These are phyloP conservation scores for Boletus rex-veris DNA, from an alignment of 768 basidiomycete species.

Conservation along the genomic window DNA sequence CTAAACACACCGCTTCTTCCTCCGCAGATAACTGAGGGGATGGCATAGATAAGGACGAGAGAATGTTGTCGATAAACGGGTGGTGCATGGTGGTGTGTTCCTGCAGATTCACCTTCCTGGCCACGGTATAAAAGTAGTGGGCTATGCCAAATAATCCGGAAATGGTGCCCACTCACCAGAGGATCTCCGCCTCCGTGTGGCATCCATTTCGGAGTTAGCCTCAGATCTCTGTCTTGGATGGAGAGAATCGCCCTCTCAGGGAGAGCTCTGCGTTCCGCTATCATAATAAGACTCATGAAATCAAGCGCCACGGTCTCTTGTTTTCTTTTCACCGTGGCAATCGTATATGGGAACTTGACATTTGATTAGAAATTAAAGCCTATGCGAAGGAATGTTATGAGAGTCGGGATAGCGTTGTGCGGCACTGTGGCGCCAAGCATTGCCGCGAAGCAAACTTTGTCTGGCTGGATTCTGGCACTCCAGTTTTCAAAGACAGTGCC, in stretches of 20 bases:
- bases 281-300: conserved; percentile 6
- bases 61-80: conserved; percentile 40
- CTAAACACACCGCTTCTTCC: conserved; percentile 25
- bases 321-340: neutral
- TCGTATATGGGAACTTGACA: neutral
- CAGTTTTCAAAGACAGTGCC: neutral
- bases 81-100: conserved; percentile 15
- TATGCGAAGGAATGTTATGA: neutral
- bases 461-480: neutral
- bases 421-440: neutral
- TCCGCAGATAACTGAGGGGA: conserved; percentile 14
- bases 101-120: neutral
- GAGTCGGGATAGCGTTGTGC: neutral
- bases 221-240: conserved; percentile 2
- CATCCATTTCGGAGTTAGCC: conserved; percentile 1
- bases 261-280: conserved; percentile 3
- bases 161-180: conserved; percentile 2
- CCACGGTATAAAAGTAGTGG: conserved; percentile 10
- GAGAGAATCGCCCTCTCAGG: neutral
- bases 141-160: conserved; percentile 5
- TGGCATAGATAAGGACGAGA: conserved; percentile 30
- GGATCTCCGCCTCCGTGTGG: neutral
- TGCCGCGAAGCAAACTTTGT: neutral
- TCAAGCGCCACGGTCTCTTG: conserved; percentile 9
- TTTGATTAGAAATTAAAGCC: neutral